Evolutionary conservation across 164 flowering plant genomes (phyloP).

Genomic region (Sextonia rubra): DNA sequence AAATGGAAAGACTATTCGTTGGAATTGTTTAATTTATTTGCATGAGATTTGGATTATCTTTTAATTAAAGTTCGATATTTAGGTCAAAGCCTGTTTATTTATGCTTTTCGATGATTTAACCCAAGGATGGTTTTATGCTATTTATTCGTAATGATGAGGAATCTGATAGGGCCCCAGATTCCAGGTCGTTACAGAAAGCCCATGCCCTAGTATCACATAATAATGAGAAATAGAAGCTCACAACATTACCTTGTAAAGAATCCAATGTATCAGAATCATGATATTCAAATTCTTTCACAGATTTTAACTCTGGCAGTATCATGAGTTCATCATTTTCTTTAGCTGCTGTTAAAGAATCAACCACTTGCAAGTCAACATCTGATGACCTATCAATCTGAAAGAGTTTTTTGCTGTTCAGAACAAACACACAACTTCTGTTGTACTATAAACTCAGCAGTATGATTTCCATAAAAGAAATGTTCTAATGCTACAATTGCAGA

Average conservation of each 20-base stretch:
- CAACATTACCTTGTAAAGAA: constrained; percentile 42
- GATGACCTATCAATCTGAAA: constrained; percentile 53
- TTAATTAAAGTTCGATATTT: too few relatives aligned
- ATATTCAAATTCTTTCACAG: constrained; percentile 19
- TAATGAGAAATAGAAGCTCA: not conserved
- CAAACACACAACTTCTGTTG: not conserved
- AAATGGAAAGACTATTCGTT: too few relatives aligned
- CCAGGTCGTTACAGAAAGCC: too few relatives aligned
- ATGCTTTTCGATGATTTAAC: too few relatives aligned
- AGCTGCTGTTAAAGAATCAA: constrained; percentile 8
- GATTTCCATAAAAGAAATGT: not conserved
- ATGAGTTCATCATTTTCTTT: constrained; percentile 17
- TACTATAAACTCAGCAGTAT: not conserved
- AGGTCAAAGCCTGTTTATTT: too few relatives aligned
- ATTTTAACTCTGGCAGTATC: constrained; percentile 14
- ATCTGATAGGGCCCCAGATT: too few relatives aligned
- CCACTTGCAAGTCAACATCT: constrained; percentile 15
- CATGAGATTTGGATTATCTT: too few relatives aligned
- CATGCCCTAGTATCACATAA: not conserved
- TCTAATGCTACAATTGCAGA: not conserved
- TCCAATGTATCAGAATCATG: constrained; percentile 61
- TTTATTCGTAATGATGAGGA: too few relatives aligned
- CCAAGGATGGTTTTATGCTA: too few relatives aligned
- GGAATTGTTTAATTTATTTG: too few relatives aligned
- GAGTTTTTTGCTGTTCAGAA: constrained; percentile 24